phyloP scores from a whole-genome alignment of 2,329 filamentous ascomycete species.

The Clarireedia sp. region DNA sequence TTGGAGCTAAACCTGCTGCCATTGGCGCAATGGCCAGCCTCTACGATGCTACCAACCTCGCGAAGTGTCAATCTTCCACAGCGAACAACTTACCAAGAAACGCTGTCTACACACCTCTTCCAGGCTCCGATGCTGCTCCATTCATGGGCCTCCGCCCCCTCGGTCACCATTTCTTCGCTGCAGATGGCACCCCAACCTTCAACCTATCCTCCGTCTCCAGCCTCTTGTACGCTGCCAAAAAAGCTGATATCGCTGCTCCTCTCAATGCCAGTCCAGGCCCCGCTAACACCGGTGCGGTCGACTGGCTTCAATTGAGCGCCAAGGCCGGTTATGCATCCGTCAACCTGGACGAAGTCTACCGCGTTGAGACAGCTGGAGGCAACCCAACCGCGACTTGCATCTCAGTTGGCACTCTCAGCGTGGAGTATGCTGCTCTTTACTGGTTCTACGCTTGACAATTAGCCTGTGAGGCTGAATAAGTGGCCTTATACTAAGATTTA shows the following conservation, averaged over 20 bases:
- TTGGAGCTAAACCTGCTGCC: constrained; percentile 14
- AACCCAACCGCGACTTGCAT: constrained; percentile 15
- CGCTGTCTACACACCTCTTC: constrained; percentile 17
- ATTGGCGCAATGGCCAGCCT: constrained; percentile 28
- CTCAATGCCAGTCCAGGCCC: constrained; percentile 19
- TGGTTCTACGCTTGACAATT: constrained; percentile 19
- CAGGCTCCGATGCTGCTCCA: constrained; percentile 3
- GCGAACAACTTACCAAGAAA: constrained; percentile 17
- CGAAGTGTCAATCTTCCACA: constrained; percentile 9
- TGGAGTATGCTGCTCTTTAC: constrained; percentile 27
- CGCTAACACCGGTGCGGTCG: constrained; percentile 22
- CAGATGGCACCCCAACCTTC: constrained; percentile 23
- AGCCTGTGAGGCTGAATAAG: too few species aligned
- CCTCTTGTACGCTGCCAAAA: constrained; percentile 21
- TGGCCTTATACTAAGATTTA: too few species aligned
- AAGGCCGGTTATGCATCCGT: constrained; percentile 18
- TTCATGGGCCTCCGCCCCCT: constrained; percentile 11
- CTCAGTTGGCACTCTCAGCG: constrained; percentile 9
- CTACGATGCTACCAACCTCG: constrained; percentile 25
- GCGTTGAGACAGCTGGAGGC: constrained; percentile 28
- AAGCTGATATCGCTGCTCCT: constrained; percentile 20
- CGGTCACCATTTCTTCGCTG: constrained; percentile 28
- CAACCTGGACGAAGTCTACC: constrained; percentile 21
- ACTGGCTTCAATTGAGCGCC: constrained; percentile 25
- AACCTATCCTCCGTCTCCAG: constrained; percentile 17